phyloP scores from a whole-genome alignment of 176 grass and related monocot genomes.

The Poa pratensis region DNA sequence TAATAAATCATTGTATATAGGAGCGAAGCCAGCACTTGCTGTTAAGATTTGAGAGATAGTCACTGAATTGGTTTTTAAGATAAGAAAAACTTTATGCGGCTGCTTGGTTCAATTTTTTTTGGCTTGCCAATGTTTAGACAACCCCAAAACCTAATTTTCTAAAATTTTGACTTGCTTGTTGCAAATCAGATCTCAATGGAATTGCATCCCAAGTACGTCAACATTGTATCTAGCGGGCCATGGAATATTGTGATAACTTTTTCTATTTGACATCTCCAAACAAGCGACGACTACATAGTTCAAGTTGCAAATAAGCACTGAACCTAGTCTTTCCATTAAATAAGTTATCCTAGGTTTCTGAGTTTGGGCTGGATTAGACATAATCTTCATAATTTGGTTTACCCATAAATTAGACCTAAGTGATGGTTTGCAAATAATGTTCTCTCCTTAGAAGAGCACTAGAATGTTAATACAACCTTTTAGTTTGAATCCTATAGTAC shows the following conservation, averaged over 20 bases:
- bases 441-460: background rate
- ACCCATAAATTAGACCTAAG: background rate
- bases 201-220: background rate
- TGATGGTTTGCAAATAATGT: background rate
- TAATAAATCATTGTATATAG: background rate
- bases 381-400: background rate
- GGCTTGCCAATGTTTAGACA: background rate
- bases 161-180: background rate
- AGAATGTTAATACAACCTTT: background rate
- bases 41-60: background rate
- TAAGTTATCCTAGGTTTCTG: no score
- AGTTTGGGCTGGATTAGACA: background rate
- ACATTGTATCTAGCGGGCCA: background rate
- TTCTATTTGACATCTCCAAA: conserved; percentile 3
- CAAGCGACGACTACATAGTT: background rate
- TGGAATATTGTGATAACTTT: background rate
- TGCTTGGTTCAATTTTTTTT: background rate
- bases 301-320: conserved; percentile 1
- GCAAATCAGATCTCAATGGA: background rate
- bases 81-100: background rate
- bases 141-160: background rate
- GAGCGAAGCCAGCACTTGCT: background rate
- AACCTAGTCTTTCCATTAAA: background rate
- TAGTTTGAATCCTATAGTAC: conserved; percentile 10
- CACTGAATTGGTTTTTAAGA: no score